Evolutionary conservation across 148 eudicot species (phyloP).

Genomic region (Cornus suecica): DNA sequence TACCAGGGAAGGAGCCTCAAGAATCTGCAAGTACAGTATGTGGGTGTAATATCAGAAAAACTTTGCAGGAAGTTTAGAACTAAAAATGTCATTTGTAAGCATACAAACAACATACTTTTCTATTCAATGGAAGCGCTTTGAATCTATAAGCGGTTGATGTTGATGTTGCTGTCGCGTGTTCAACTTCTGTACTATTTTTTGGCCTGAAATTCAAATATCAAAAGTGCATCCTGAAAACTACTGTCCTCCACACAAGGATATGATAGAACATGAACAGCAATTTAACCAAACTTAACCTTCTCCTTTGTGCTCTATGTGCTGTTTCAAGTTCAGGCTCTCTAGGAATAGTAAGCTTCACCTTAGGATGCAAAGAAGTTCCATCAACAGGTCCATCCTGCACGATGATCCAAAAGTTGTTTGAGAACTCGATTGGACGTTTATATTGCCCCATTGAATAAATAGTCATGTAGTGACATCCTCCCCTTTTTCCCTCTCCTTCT

Average conservation of each 20-base stretch:
- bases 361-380: conserved; percentile 29
- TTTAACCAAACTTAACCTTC: conserved; percentile 38
- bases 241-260: background rate
- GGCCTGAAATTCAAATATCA: conserved; percentile 41
- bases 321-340: conserved; percentile 85
- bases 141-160: conserved; percentile 44
- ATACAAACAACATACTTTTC: conserved; percentile 50
- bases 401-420: background rate
- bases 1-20: conserved; percentile 51
- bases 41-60: background rate
- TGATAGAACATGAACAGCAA: background rate
- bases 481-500: no score
- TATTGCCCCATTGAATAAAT: background rate
- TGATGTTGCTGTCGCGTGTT: conserved; percentile 31
- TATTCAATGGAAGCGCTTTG: conserved; percentile 80
- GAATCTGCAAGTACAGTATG: conserved; percentile 39
- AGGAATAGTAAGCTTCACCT: conserved; percentile 71
- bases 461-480: no score
- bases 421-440: background rate
- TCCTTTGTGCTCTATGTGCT: conserved; percentile 66
- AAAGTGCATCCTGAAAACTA: background rate
- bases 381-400: conserved; percentile 48
- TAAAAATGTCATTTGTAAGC: background rate
- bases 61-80: background rate
- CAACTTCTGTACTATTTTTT: conserved; percentile 36